phyloP scores from a whole-genome alignment of 2,329 filamentous ascomycete genomes.

The Chaetomiaceae sp. region DNA sequence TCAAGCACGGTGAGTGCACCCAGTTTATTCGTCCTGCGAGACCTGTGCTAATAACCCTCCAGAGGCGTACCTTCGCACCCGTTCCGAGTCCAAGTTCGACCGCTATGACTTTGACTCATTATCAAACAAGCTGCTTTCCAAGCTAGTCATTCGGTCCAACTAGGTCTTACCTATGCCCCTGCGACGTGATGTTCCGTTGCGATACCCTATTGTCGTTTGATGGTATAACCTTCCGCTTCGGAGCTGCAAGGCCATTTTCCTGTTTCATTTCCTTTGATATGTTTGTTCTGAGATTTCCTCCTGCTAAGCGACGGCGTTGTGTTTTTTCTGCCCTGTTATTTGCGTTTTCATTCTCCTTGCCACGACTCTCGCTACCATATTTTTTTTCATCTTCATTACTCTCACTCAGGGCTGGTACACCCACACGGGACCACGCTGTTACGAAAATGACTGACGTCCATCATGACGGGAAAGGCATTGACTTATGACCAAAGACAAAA shows the following conservation, averaged over 20 bases:
- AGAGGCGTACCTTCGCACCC: slow-evolving; percentile 84
- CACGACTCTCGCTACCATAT: slow-evolving; percentile 9
- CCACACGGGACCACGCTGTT: slow-evolving; percentile 18
- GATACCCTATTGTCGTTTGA: slow-evolving; percentile 16
- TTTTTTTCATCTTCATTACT: slow-evolving; percentile 16
- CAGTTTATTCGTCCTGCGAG: background rate
- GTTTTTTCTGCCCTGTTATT: slow-evolving; percentile 9
- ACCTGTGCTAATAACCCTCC: slow-evolving; percentile 40
- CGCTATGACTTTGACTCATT: slow-evolving; percentile 89
- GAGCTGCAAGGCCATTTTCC: background rate
- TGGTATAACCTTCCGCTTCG: slow-evolving; percentile 28
- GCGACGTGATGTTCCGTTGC: background rate
- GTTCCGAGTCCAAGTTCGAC: slow-evolving; percentile 78
- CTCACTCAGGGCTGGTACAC: slow-evolving; percentile 26
- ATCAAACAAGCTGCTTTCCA: slow-evolving; percentile 95
- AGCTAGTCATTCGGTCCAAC: slow-evolving; percentile 92
- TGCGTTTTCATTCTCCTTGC: background rate
- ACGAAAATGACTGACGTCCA: slow-evolving; percentile 31
- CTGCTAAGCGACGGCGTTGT: slow-evolving; percentile 28
- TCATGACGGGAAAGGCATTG: slow-evolving; percentile 14
- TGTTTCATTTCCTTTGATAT: slow-evolving; percentile 29
- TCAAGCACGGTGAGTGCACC: slow-evolving; percentile 76
- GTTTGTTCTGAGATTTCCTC: slow-evolving; percentile 25
- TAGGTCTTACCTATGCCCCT: slow-evolving; percentile 37
- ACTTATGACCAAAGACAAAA: slow-evolving; percentile 10